Evolutionary conservation across 2,329 filamentous ascomycete genomes (phyloP).

Genomic region (Waltergamsia citrina): DNA sequence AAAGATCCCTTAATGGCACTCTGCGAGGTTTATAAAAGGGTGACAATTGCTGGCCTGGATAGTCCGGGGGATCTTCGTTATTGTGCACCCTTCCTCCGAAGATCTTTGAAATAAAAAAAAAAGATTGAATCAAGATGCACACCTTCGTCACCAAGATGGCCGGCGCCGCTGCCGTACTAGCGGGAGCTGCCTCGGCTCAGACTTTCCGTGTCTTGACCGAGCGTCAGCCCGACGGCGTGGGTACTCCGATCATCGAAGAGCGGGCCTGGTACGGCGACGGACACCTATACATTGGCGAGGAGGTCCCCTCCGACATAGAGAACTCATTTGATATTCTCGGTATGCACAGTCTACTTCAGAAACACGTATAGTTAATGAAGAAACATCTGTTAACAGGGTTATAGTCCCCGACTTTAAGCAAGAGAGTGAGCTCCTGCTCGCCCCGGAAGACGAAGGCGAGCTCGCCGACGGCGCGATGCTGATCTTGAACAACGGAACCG

Average conservation of each 20-base stretch:
- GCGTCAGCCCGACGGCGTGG: too few relatives aligned
- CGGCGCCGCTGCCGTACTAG: background rate
- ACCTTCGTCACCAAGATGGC: constrained; percentile 11
- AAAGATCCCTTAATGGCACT: too few relatives aligned
- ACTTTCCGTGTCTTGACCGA: constrained; percentile 4
- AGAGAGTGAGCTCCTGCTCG: too few relatives aligned
- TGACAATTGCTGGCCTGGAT: too few relatives aligned
- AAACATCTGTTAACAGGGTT: too few relatives aligned
- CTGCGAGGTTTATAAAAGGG: too few relatives aligned
- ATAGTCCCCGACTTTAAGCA: too few relatives aligned
- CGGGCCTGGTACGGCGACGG: constrained; percentile 6
- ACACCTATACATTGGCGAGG: constrained; percentile 4
- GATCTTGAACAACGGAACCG: constrained; percentile 6
- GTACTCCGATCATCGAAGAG: background rate
- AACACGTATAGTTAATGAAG: too few relatives aligned
- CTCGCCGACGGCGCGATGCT: constrained; percentile 4
- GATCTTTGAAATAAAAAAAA: too few relatives aligned
- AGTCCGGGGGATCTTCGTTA: too few relatives aligned
- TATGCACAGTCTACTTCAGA: too few relatives aligned
- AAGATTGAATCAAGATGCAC: constrained; percentile 9
- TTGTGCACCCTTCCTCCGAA: too few relatives aligned
- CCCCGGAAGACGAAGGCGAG: constrained; percentile 3
- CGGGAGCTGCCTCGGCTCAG: constrained; percentile 4
- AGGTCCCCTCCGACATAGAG: background rate
- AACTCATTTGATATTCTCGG: constrained; percentile 3